These are phyloP conservation scores for Dittrichia graveolens DNA, from an alignment of 129 eudicot genomes.

Conservation along the genomic window DNA sequence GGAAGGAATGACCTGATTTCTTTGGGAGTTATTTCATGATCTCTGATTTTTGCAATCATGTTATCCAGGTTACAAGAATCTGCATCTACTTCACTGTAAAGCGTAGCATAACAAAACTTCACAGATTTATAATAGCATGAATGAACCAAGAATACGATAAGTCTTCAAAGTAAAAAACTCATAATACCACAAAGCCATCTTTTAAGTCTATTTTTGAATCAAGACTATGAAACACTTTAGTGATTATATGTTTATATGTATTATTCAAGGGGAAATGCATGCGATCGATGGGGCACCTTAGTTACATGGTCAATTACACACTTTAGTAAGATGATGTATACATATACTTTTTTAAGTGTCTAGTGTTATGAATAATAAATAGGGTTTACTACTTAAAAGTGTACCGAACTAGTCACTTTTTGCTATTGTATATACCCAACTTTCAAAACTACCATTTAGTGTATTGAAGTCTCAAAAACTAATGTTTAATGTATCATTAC, in stretches of 20 bases:
- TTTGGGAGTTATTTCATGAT: constrained; percentile 59
- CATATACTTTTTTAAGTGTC: background rate
- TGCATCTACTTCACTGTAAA: constrained; percentile 53
- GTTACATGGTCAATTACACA: background rate
- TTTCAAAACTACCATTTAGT: too few species aligned
- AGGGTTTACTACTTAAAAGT: too few species aligned
- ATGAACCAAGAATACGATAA: background rate
- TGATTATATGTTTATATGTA: background rate
- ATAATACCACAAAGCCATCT: background rate
- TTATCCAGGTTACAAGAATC: constrained; percentile 46
- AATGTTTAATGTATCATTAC: too few species aligned
- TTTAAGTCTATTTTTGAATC: background rate
- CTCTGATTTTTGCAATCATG: constrained; percentile 48
- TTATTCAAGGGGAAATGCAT: background rate
- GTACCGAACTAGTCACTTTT: too few species aligned
- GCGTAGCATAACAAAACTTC: constrained; percentile 6
- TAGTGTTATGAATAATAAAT: background rate
- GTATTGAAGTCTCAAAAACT: too few species aligned
- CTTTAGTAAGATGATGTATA: background rate
- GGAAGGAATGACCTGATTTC: constrained; percentile 57
- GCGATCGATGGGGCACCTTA: background rate
- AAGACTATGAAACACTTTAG: background rate
- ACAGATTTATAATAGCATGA: constrained; percentile 8
- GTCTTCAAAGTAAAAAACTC: background rate
- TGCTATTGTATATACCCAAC: too few species aligned